Base-by-base conservation (phyloP, 768 basidiomycete species). In the Bullera alba region DNA sequence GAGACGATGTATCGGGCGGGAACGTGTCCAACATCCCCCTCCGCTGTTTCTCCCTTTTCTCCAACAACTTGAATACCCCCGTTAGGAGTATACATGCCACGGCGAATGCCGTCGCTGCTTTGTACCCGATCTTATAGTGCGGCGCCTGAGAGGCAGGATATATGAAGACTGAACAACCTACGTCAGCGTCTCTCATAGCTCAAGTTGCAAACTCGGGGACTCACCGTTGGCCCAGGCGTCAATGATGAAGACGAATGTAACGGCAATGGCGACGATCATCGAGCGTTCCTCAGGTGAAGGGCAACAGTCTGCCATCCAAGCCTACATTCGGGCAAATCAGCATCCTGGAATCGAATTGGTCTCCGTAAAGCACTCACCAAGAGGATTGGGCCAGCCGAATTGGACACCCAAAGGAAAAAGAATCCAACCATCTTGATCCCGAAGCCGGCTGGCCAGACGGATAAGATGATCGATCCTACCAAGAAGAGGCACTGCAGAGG, bases 111-210 rank as follows among this genome's bases (percentile, higher is more conserved):
- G 57, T 39, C 1, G 61, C 53, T 2, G 58, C 65, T 41, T 63
- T 63, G 54, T 61, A 67, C 0, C 65, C 65, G 27, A 58, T 46
- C 3, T 49, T 52, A 36, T 67, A 67, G 23, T 57, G 41, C 19
- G 65, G 65, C 3, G 65, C 65, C 36, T 61, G 26, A 5, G 46
- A 46, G 17, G 65, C 61, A 2, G 65, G 61, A 48, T 63, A 67
- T 30, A 67, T 56, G 37, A 39, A 21, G 23, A 66, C 49, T 46
- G 50, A 3, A 30, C 12, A 39, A 21, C 12, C 10, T 10, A 10
- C 7, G 10, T 39, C 19, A 10, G 37, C 37, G 22, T 12, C 7
- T 8, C 19, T 14, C 22, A 12, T 21, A 10, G 39, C 5, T 21
- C 7, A 22, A 15, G 2, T 28, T 19, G 53, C 7, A 17, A 8